These are phyloP conservation scores for Alternaria burnsii DNA, from an alignment of 2,329 filamentous ascomycete species.

Conservation along the genomic window DNA sequence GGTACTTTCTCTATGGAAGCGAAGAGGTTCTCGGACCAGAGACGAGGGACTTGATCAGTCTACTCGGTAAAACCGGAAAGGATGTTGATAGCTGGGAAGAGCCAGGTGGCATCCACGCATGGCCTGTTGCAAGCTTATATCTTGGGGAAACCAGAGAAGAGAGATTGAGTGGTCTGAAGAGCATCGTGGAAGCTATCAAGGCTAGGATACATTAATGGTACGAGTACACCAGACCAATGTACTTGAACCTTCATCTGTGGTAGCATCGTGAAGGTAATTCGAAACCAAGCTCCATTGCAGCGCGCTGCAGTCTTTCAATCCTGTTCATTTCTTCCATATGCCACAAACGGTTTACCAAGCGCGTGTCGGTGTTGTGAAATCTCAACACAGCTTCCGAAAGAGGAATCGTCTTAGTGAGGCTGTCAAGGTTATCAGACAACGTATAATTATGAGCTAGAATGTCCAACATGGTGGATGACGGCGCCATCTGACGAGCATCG, in stretches of 20 bases:
- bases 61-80: constrained; percentile 63
- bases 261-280: constrained; percentile 16
- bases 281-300: constrained; percentile 18
- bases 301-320: constrained; percentile 11
- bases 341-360: constrained; percentile 5
- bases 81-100: constrained; percentile 68
- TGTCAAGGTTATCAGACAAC: neutral
- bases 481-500: neutral
- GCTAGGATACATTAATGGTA: constrained; percentile 34
- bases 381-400: constrained; percentile 7
- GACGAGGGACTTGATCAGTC: constrained; percentile 66
- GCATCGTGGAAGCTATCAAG: constrained; percentile 53
- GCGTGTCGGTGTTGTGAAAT: constrained; percentile 11
- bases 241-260: constrained; percentile 6
- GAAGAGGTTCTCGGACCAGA: constrained; percentile 82
- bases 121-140: constrained; percentile 76
- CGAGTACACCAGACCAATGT: neutral
- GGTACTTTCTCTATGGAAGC: constrained; percentile 74
- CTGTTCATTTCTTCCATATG: constrained; percentile 7
- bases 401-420: neutral
- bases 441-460: neutral
- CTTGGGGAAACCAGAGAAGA: constrained; percentile 58
- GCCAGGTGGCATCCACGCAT: constrained; percentile 76
- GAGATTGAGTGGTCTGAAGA: constrained; percentile 57
- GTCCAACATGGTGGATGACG: neutral